These are phyloP conservation scores for Houttuynia cordata DNA, from an alignment of 164 flowering plant genomes.

Conservation along the genomic window DNA sequence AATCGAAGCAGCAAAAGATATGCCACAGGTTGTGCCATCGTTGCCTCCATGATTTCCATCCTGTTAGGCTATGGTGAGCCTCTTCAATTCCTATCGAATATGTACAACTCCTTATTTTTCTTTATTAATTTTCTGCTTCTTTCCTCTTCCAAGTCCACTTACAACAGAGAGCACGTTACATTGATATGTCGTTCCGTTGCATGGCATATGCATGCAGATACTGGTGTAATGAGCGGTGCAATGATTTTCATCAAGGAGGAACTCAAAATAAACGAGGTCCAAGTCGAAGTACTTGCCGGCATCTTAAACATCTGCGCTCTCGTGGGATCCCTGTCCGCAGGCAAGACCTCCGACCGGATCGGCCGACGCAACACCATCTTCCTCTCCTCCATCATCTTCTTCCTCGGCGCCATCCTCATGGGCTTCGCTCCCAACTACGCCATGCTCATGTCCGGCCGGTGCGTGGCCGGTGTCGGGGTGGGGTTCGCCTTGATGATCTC, in stretches of 20 bases:
- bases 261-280: conserved; percentile 13
- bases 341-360: conserved; percentile 21
- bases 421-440: conserved; percentile 18
- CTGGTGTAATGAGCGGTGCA: conserved; percentile 29
- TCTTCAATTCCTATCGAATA: too few relatives aligned
- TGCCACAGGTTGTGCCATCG: conserved; percentile 45
- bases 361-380: conserved; percentile 25
- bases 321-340: conserved; percentile 18
- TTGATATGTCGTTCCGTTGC: too few relatives aligned
- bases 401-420: conserved; percentile 20
- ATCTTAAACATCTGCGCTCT: conserved; percentile 14
- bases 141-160: too few relatives aligned
- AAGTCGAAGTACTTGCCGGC: conserved; percentile 18
- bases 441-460: conserved; percentile 21
- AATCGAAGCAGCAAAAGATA: conserved; percentile 37
- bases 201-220: conserved; percentile 8
- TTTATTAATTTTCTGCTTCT: too few relatives aligned
- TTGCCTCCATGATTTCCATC: conserved; percentile 66
- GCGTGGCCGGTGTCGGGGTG: conserved; percentile 24
- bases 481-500: conserved; percentile 28
- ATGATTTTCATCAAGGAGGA: conserved; percentile 18
- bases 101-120: too few relatives aligned
- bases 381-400: conserved; percentile 21
- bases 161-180: too few relatives aligned
- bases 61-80: conserved; percentile 58